Conservation (phyloP, 2,329 filamentous ascomycete genomes). For the Arachnomyces sp. region DNA sequence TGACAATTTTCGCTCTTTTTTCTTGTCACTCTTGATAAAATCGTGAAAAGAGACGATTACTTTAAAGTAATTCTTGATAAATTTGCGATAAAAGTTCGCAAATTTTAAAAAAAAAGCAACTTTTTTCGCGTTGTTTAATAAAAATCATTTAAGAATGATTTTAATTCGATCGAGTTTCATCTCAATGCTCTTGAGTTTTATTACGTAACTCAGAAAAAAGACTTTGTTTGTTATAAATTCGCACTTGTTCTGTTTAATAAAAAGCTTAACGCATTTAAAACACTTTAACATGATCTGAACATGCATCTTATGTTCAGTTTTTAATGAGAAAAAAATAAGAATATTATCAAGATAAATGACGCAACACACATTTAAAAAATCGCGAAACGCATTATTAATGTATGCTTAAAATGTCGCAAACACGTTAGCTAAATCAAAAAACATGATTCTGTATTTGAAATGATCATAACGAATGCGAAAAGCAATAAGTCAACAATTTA, state of each 20-base stretch:
- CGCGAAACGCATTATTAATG: slow-evolving; percentile 13
- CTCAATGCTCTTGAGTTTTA: slow-evolving; percentile 6
- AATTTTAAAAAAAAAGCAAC: slow-evolving; percentile 11
- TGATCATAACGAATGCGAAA: slow-evolving; percentile 11
- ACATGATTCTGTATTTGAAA: slow-evolving; percentile 16
- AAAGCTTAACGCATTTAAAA: slow-evolving; percentile 4
- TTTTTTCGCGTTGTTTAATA: slow-evolving; percentile 3
- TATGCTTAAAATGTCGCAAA: slow-evolving; percentile 11
- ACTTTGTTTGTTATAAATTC: slow-evolving; percentile 7
- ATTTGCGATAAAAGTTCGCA: slow-evolving; percentile 26
- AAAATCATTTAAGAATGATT: slow-evolving; percentile 15
- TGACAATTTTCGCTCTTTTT: not conserved
- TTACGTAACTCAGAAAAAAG: slow-evolving; percentile 14
- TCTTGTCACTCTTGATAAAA: slow-evolving; percentile 8
- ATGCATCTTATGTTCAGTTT: slow-evolving; percentile 4
- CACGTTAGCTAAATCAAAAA: slow-evolving; percentile 12
- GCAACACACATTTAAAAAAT: slow-evolving; percentile 9
- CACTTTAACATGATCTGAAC: slow-evolving; percentile 5
- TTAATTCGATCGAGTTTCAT: slow-evolving; percentile 16
- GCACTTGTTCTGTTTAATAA: slow-evolving; percentile 10
- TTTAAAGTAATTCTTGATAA: slow-evolving; percentile 18
- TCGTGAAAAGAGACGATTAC: slow-evolving; percentile 12
- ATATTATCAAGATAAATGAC: slow-evolving; percentile 6
- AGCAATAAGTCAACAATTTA: too few relatives aligned
- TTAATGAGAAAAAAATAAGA: slow-evolving; percentile 3